Evolutionary conservation across 1,284 basidiomycete species (phyloP), one percentile per base, ranked within the genome.

Genomic region (Microstroma glucosiphilum): DNA sequence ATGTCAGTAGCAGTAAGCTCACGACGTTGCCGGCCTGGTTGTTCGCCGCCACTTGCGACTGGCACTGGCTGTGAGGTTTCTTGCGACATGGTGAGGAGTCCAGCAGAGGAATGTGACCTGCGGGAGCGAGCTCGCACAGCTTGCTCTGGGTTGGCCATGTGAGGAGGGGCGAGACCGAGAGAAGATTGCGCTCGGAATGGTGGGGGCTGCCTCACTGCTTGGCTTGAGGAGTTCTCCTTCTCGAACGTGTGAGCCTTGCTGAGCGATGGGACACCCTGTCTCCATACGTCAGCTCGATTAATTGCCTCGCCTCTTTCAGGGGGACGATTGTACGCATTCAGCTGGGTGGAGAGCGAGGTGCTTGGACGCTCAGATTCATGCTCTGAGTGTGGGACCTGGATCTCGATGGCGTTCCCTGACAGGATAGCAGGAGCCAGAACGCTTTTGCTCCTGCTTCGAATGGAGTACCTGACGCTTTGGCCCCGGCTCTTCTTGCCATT

Each of bases 1-100:
- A 54, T 23, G 13, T 54, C 51, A 15, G 51, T 54, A 6, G 21
- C 51, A 13, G 51, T 54, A 19, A 54, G 25, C 25, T 54, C n/a
- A 3, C 46, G 46, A 48, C 17, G 46, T n/a, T 3, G 51, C 6
- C 7, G n/a, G n/a, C 25, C 8, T 2, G 7, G 51, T 21, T 26
- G 19, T 21, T 54, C 51, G 15, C 21, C 25, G 51, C 25, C 21
- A 23, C 8, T 6, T 25, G 15, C 51, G 25, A 48, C 6, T 12
- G 43, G 43, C 43, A 12, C 17, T 48, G 43, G 6, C 15, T 12
- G 4, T 4, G 51, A 21, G 21, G 25, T 54, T 25, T 13, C 26
- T 15, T 2, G 13, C 15, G 25, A 54, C 7, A 54, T 54, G 51
- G 21, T 25, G n/a, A 23, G 17, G 51, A 25, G 6, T 6, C 17